Evolutionary conservation across 2,329 filamentous ascomycete genomes (phyloP).

Genomic region (Xenoacremonium recifei): DNA sequence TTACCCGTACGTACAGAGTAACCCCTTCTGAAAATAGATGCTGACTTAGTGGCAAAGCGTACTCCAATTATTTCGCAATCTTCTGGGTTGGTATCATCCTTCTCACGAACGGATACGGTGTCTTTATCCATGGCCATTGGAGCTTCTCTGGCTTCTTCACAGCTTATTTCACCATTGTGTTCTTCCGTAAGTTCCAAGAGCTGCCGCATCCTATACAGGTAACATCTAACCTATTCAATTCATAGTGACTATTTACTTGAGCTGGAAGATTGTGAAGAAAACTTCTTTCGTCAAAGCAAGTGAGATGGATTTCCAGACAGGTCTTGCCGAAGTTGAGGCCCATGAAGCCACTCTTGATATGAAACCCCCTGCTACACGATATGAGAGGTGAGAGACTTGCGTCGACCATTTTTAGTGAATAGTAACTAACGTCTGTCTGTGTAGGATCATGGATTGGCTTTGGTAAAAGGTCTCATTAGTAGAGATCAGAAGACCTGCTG

Average conservation of each 20-base stretch:
- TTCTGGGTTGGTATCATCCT: conserved; percentile 6
- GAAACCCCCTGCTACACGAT: conserved; percentile 2
- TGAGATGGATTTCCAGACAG: conserved; percentile 5
- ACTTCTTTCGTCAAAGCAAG: conserved; percentile 3
- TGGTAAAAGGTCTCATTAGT: too few relatives aligned
- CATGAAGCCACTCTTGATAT: conserved; percentile 1
- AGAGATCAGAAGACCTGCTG: too few relatives aligned
- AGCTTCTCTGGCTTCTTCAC: conserved; percentile 7
- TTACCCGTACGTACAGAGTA: neutral
- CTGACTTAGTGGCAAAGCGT: neutral
- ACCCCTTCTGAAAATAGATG: neutral
- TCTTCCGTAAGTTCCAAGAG: conserved; percentile 2
- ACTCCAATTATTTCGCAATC: conserved; percentile 6
- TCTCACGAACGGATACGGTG: conserved; percentile 4
- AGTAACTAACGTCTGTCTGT: neutral
- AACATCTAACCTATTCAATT: neutral
- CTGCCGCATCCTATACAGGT: neutral
- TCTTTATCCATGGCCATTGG: conserved; percentile 6
- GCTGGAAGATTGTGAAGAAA: conserved; percentile 4
- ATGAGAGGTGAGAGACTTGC: conserved; percentile 1
- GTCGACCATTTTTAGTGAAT: neutral
- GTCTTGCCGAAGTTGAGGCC: conserved; percentile 4
- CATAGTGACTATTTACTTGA: conserved; percentile 2
- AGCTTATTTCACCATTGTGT: conserved; percentile 4
- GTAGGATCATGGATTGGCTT: conserved; percentile 5